phyloP scores from a whole-genome alignment of 495 filamentous ascomycete species.

The Penicillium steckii region DNA sequence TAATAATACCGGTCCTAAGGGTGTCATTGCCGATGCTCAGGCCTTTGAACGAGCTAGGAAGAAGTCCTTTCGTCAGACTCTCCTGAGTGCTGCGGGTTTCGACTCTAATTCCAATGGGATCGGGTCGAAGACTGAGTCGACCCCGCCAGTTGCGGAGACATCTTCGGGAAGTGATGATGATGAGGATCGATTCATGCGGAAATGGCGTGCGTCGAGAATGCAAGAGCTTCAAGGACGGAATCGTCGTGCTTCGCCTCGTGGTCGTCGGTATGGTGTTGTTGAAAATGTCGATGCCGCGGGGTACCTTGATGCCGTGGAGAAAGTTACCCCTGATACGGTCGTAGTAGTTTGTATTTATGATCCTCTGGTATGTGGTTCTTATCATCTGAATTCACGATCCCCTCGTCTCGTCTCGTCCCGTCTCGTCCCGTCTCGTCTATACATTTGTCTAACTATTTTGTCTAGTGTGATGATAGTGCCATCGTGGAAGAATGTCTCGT shows the following conservation, averaged over 20 bases:
- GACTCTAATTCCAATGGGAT: slow-evolving; percentile 23
- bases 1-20: slow-evolving; percentile 93
- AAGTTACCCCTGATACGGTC: slow-evolving; percentile 72
- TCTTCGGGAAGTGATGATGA: slow-evolving; percentile 53
- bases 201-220: slow-evolving; percentile 79
- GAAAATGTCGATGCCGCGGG: slow-evolving; percentile 85
- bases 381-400: neutral
- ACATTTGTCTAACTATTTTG: slow-evolving; percentile 13
- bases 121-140: slow-evolving; percentile 30
- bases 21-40: slow-evolving; percentile 93
- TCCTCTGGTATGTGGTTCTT: slow-evolving; percentile 62
- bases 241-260: slow-evolving; percentile 61
- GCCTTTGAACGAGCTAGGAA: slow-evolving; percentile 83
- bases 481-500: slow-evolving; percentile 75
- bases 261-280: slow-evolving; percentile 72
- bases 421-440: neutral
- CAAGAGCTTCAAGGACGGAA: slow-evolving; percentile 69
- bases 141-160: slow-evolving; percentile 28
- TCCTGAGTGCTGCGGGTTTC: slow-evolving; percentile 37
- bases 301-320: slow-evolving; percentile 94
- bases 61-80: slow-evolving; percentile 53
- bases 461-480: slow-evolving; percentile 69
- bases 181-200: slow-evolving; percentile 78
- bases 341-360: slow-evolving; percentile 97
- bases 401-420: slow-evolving; percentile 1